phyloP scores from a whole-genome alignment of 2,329 filamentous ascomycete genomes.

The Pseudocercospora fijiensis region DNA sequence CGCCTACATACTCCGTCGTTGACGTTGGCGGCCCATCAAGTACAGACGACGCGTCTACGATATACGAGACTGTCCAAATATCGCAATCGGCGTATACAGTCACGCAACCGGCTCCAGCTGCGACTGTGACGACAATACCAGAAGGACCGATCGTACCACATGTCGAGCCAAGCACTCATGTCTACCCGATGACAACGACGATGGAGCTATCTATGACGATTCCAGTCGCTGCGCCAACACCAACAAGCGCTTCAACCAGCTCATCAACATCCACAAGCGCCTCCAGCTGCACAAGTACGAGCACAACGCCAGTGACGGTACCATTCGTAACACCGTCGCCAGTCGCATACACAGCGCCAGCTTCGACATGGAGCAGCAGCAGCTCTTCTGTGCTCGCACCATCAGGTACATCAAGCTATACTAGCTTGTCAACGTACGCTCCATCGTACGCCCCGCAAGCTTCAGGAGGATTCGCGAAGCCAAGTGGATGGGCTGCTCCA shows the following conservation, averaged over 20 bases:
- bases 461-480: constrained; percentile 2
- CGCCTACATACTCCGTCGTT: constrained; percentile 35
- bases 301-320: neutral
- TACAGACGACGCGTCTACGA: constrained; percentile 20
- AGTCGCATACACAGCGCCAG: neutral
- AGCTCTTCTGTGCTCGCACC: neutral
- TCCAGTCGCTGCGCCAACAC: neutral
- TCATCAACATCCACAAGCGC: constrained; percentile 7
- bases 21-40: constrained; percentile 31
- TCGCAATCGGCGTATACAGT: constrained; percentile 19
- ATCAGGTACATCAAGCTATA: neutral
- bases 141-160: constrained; percentile 8
- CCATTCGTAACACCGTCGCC: neutral
- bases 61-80: constrained; percentile 29
- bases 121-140: constrained; percentile 16
- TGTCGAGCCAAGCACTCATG: neutral
- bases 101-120: constrained; percentile 13
- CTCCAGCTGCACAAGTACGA: constrained; percentile 2
- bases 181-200: neutral
- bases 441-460: neutral
- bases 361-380: neutral
- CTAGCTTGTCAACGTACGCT: neutral
- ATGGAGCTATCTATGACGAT: neutral
- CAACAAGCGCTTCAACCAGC: constrained; percentile 9
- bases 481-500: constrained; percentile 13